Conservation (phyloP, 176 grass and related monocot species). For the Coix lacrymajobi region DNA sequence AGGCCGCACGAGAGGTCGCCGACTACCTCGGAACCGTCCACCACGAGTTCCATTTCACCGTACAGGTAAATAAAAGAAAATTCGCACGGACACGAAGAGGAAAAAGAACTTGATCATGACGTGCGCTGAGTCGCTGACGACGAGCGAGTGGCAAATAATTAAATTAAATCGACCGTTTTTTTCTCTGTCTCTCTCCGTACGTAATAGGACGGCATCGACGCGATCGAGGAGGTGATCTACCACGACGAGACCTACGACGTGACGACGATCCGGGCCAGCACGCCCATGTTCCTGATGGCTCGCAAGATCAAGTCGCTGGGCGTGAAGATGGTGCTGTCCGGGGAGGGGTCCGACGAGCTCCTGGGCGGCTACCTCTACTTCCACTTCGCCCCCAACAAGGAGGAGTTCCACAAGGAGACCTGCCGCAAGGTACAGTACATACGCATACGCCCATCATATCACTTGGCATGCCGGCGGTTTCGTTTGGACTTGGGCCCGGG, state of each 20-base stretch:
- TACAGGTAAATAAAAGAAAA: too few species aligned
- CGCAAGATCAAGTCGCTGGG: conserved; percentile 96
- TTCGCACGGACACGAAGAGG: too few species aligned
- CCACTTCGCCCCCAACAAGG: conserved; percentile 96
- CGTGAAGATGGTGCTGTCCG: conserved; percentile 97
- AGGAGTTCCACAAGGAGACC: conserved; percentile 90
- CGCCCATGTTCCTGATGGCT: conserved; percentile 98
- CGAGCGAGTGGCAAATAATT: not conserved
- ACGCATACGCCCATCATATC: too few species aligned
- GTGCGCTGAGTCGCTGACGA: not conserved
- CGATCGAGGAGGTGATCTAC: conserved; percentile 94
- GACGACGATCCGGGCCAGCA: conserved; percentile 92
- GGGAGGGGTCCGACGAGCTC: conserved; percentile 91
- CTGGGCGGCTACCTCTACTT: conserved; percentile 98
- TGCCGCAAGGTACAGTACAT: conserved; percentile 97
- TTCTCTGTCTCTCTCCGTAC: not conserved
- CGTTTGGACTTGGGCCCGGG: not conserved
- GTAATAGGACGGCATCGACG: conserved; percentile 87
- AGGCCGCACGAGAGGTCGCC: conserved; percentile 78
- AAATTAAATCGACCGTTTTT: not conserved
- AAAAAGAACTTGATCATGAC: not conserved
- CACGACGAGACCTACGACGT: conserved; percentile 96
- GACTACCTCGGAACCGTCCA: conserved; percentile 82
- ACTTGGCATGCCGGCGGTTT: not conserved
- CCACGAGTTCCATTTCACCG: conserved; percentile 94